Evolutionary conservation across 1,139 yeast genomes (phyloP).

Genomic region (Pneumocystis jirovecii): DNA sequence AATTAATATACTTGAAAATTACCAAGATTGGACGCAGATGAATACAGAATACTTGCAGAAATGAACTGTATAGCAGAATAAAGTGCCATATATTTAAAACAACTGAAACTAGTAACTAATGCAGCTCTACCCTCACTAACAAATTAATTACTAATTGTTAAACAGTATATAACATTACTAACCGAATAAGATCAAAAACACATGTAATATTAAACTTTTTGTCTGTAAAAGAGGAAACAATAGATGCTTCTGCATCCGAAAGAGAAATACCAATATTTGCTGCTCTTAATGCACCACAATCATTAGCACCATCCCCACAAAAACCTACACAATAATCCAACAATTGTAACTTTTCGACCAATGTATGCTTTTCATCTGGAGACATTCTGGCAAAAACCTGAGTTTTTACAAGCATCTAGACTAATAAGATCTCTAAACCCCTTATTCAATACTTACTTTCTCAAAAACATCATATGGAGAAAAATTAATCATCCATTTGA

Average conservation of each 20-base stretch:
- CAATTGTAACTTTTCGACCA: slow-evolving; percentile 71
- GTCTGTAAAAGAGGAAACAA: slow-evolving; percentile 96
- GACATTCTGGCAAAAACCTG: slow-evolving; percentile 92
- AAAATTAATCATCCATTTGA: slow-evolving; percentile 49
- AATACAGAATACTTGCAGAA: slow-evolving; percentile 69
- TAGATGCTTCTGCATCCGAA: slow-evolving; percentile 96
- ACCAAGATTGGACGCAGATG: slow-evolving; percentile 86
- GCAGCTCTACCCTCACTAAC: slow-evolving; percentile 75
- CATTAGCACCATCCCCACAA: slow-evolving; percentile 87
- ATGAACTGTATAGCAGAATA: slow-evolving; percentile 93
- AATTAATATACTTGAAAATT: slow-evolving; percentile 49
- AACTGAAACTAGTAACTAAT: slow-evolving; percentile 83
- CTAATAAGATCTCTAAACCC: slow-evolving; percentile 20
- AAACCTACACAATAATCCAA: slow-evolving; percentile 88
- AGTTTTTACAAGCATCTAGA: slow-evolving; percentile 54
- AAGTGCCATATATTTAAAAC: slow-evolving; percentile 94
- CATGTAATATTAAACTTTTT: slow-evolving; percentile 80
- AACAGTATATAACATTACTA: neutral
- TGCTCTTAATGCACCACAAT: slow-evolving; percentile 94
- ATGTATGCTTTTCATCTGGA: slow-evolving; percentile 94
- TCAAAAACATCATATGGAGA: slow-evolving; percentile 18
- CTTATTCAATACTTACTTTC: neutral
- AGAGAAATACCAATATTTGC: slow-evolving; percentile 94
- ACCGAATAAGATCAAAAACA: slow-evolving; percentile 67
- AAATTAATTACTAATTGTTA: neutral